Evolutionary conservation across 2,329 filamentous ascomycete species (phyloP).

Genomic region (Fusarium nurragi): DNA sequence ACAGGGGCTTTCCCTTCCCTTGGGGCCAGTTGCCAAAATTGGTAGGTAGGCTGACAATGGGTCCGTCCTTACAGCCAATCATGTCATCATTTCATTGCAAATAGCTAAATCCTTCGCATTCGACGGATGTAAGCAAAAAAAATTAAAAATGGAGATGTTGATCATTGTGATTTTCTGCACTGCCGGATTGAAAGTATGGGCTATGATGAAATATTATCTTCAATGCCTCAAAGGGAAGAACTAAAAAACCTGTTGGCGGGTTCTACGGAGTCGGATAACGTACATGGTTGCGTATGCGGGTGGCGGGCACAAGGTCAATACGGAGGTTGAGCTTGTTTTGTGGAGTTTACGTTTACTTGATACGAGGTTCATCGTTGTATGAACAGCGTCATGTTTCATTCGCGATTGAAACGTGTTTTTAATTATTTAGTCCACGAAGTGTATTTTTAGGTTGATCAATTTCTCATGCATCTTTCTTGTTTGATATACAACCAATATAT

Average conservation of each 20-base stretch:
- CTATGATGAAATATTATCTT: slow-evolving; percentile 5
- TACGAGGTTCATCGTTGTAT: slow-evolving; percentile 27
- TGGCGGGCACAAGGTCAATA: slow-evolving; percentile 23
- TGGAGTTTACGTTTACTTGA: slow-evolving; percentile 29
- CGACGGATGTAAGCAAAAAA: slow-evolving; percentile 2
- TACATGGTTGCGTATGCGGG: slow-evolving; percentile 31
- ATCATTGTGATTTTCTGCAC: neutral
- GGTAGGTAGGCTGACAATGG: slow-evolving; percentile 25
- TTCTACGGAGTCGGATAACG: slow-evolving; percentile 9
- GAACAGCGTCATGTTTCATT: slow-evolving; percentile 29
- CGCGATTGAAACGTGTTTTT: slow-evolving; percentile 31
- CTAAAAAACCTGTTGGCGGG: slow-evolving; percentile 12
- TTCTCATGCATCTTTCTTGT: neutral
- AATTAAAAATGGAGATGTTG: neutral
- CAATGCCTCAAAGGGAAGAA: slow-evolving; percentile 4
- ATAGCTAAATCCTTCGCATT: slow-evolving; percentile 12
- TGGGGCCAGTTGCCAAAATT: slow-evolving; percentile 25
- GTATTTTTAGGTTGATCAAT: slow-evolving; percentile 17
- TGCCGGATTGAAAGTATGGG: neutral
- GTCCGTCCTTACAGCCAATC: slow-evolving; percentile 1
- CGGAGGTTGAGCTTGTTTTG: slow-evolving; percentile 28
- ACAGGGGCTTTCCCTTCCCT: slow-evolving; percentile 21
- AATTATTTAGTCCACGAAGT: neutral
- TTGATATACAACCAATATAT: neutral
- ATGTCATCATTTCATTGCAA: slow-evolving; percentile 1